Percentiles rank a stretch among this genome's conserved stretches.
phyloP scores from a whole-genome alignment of 2,329 filamentous ascomycete genomes.

The Lasiodiplodia theobromae region DNA sequence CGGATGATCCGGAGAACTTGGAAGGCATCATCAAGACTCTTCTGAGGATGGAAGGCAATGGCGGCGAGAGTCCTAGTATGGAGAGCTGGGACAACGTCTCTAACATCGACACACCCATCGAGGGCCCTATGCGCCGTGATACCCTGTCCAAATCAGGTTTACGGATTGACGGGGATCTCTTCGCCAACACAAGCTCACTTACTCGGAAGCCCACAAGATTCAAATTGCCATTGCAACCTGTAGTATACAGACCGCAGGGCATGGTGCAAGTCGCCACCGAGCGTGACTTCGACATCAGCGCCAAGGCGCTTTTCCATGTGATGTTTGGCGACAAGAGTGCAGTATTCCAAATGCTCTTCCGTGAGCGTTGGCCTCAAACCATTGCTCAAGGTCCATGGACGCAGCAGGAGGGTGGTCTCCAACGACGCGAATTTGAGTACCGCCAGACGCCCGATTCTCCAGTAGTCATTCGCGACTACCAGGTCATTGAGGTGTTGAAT shows the following conservation, averaged over 20 bases:
- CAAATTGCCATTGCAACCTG: slow-evolving; percentile 79
- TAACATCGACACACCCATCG: slow-evolving; percentile 60
- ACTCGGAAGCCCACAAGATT: slow-evolving; percentile 69
- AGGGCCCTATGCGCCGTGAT: slow-evolving; percentile 52
- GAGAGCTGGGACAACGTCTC: slow-evolving; percentile 93
- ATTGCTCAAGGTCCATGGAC: slow-evolving; percentile 90
- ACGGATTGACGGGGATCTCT: slow-evolving; percentile 68
- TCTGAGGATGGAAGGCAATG: slow-evolving; percentile 73
- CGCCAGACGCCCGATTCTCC: slow-evolving; percentile 64
- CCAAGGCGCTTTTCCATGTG: slow-evolving; percentile 94
- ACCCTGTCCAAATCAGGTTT: slow-evolving; percentile 59
- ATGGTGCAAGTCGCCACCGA: slow-evolving; percentile 80
- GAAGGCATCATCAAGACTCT: slow-evolving; percentile 75
- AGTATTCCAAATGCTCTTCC: slow-evolving; percentile 89
- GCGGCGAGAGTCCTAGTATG: slow-evolving; percentile 71
- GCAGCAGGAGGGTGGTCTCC: slow-evolving; percentile 65
- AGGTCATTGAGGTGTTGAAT: slow-evolving; percentile 76
- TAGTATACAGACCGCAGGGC: slow-evolving; percentile 82
- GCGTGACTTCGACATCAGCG: slow-evolving; percentile 85
- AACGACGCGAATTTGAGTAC: slow-evolving; percentile 83
- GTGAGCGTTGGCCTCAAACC: slow-evolving; percentile 60
- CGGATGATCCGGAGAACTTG: slow-evolving; percentile 72
- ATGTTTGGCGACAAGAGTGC: slow-evolving; percentile 96
- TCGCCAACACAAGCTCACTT: slow-evolving; percentile 51
- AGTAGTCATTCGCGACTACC: slow-evolving; percentile 74